phyloP scores from a whole-genome alignment of 2,329 filamentous ascomycete genomes.

The Alternaria longipes region DNA sequence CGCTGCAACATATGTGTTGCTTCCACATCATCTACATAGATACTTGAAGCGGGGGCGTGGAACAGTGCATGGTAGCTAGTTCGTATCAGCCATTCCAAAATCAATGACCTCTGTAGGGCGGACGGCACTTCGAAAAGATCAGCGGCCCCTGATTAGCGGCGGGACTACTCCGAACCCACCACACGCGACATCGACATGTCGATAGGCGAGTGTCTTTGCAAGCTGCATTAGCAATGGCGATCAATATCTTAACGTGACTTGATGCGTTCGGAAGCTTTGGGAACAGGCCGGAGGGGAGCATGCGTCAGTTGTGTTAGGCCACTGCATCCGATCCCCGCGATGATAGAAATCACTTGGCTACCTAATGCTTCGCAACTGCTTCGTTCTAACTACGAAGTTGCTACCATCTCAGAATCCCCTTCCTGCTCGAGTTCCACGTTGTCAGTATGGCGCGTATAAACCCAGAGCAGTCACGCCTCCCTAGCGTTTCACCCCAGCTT shows the following conservation, averaged over 20 bases:
- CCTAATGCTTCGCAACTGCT: constrained; percentile 9
- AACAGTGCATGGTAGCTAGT: neutral
- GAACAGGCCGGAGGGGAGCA: neutral
- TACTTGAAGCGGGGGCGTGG: constrained; percentile 1
- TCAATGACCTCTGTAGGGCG: neutral
- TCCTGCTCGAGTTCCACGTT: neutral
- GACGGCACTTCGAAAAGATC: neutral
- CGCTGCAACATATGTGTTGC: neutral
- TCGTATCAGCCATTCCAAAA: neutral
- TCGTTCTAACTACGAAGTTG: neutral
- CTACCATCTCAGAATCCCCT: neutral
- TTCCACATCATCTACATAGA: neutral
- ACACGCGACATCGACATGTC: neutral
- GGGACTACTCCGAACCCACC: constrained; percentile 5
- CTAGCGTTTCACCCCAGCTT: constrained; percentile 16
- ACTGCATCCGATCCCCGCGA: neutral
- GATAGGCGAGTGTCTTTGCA: constrained; percentile 1
- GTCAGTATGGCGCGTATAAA: constrained; percentile 14
- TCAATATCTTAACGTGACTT: constrained; percentile 4
- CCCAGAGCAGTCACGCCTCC: constrained; percentile 11
- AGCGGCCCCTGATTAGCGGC: constrained; percentile 5
- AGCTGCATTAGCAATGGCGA: constrained; percentile 7
- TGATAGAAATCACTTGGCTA: constrained; percentile 9
- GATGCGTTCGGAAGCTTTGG: constrained; percentile 4
- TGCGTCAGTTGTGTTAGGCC: neutral